phyloP scores from a whole-genome alignment of 2,329 filamentous ascomycete genomes.

The Biscogniauxia mediterranea region DNA sequence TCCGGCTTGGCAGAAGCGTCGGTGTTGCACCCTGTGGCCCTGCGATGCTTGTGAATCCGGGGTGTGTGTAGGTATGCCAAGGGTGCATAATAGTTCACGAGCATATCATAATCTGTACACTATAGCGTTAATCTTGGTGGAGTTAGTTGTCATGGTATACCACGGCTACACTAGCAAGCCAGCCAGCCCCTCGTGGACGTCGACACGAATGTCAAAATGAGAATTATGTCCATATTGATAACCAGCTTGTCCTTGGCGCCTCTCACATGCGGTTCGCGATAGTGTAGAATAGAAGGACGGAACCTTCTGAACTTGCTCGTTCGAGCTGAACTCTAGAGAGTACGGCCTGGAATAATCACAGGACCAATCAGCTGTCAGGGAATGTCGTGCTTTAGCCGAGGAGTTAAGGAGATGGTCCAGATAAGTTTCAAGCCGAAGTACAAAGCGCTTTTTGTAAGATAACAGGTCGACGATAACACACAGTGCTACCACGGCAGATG shows the following conservation, averaged over 20 bases:
- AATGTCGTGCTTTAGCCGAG: background rate
- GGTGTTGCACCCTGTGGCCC: background rate
- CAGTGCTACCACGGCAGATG: background rate
- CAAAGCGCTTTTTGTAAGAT: background rate
- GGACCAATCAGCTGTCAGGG: background rate
- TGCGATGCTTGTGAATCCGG: background rate
- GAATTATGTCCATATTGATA: too few species aligned
- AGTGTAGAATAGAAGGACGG: too few species aligned
- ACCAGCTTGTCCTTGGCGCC: too few species aligned
- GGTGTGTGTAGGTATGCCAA: background rate
- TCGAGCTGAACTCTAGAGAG: background rate
- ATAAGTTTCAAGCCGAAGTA: background rate
- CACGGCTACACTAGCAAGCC: too few species aligned
- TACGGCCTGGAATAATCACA: background rate
- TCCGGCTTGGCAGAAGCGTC: background rate
- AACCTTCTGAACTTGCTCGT: background rate
- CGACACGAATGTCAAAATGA: too few species aligned
- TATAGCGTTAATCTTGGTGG: background rate
- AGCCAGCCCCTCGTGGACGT: too few species aligned
- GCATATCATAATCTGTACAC: background rate
- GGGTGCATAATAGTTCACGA: background rate
- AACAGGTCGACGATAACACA: background rate
- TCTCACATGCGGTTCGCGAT: too few species aligned
- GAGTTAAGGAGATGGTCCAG: background rate
- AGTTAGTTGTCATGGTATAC: too few species aligned